A percentile compares a stretch with the other conserved stretches of the same genome.
These are phyloP conservation scores for Mortierella hygrophila DNA, from an alignment of 192 early-diverging fungal species.

Conservation along the genomic window DNA sequence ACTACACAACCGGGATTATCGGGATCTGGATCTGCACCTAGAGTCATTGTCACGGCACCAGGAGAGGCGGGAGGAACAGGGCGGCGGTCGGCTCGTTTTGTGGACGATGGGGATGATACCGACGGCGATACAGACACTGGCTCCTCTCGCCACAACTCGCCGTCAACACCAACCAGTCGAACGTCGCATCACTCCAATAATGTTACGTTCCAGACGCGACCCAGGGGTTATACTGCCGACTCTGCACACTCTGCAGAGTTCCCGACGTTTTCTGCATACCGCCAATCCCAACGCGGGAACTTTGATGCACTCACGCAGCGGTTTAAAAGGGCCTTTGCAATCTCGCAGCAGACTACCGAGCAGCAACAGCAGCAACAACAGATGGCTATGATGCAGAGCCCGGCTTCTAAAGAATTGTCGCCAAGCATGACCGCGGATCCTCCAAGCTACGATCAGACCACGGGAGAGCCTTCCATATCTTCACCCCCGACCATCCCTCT, in stretches of 20 bases:
- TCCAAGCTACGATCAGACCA: background rate
- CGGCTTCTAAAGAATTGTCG: background rate
- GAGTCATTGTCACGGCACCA: background rate
- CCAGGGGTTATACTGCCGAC: conserved; percentile 33
- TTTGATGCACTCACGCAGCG: conserved; percentile 44
- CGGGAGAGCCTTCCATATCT: background rate
- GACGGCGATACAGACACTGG: background rate
- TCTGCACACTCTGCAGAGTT: conserved; percentile 31
- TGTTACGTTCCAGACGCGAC: conserved; percentile 42
- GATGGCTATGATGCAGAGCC: background rate
- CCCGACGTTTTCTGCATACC: conserved; percentile 45
- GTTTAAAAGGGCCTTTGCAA: conserved; percentile 32
- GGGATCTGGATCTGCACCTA: background rate
- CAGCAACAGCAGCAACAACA: conserved; percentile 5
- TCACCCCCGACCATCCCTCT: background rate
- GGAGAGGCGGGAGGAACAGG: background rate
- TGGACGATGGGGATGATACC: background rate
- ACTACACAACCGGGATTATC: background rate
- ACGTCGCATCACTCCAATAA: conserved; percentile 14
- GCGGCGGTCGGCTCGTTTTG: conserved; percentile 18
- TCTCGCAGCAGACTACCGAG: conserved; percentile 24
- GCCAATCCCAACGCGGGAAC: conserved; percentile 37
- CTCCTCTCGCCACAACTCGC: background rate
- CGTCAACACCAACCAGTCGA: background rate
- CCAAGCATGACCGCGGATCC: background rate